These are phyloP conservation scores for Zarea fungicola DNA, from an alignment of 2,329 filamentous ascomycete genomes.

Conservation along the genomic window DNA sequence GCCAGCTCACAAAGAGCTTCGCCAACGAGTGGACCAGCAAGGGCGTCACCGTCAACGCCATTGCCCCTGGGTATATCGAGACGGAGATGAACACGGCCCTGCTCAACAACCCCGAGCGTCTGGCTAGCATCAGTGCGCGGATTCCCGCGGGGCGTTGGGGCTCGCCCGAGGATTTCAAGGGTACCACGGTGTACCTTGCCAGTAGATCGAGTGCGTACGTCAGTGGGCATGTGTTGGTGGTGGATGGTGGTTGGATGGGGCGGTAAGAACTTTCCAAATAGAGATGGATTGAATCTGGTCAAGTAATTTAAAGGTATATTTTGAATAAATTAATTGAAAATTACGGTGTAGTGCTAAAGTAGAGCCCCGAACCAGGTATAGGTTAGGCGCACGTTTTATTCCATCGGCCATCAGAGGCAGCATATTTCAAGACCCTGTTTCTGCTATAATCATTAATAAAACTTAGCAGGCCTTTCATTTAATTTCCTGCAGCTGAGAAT, in stretches of 20 bases:
- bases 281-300: no score
- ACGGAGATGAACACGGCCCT: constrained; percentile 93
- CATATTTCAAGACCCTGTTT: no score
- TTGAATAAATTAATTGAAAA: no score
- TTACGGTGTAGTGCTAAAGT: no score
- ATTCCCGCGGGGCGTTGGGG: constrained; percentile 87
- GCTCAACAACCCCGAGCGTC: constrained; percentile 63
- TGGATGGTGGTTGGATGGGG: constrained; percentile 93
- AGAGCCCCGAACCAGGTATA: no score
- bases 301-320: no score
- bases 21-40: constrained; percentile 80
- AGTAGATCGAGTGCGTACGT: constrained; percentile 75
- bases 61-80: constrained; percentile 83
- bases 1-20: constrained; percentile 77
- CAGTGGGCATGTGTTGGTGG: constrained; percentile 72
- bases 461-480: no score
- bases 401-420: no score
- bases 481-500: no score
- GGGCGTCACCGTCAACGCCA: constrained; percentile 80
- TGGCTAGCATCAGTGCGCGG: constrained; percentile 68
- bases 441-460: no score
- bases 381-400: no score
- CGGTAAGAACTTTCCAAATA: constrained; percentile 41
- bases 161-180: constrained; percentile 80
- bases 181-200: constrained; percentile 70